Evolutionary conservation across 1,139 yeast species (phyloP).

Genomic region (Yamadazyma aaseri): DNA sequence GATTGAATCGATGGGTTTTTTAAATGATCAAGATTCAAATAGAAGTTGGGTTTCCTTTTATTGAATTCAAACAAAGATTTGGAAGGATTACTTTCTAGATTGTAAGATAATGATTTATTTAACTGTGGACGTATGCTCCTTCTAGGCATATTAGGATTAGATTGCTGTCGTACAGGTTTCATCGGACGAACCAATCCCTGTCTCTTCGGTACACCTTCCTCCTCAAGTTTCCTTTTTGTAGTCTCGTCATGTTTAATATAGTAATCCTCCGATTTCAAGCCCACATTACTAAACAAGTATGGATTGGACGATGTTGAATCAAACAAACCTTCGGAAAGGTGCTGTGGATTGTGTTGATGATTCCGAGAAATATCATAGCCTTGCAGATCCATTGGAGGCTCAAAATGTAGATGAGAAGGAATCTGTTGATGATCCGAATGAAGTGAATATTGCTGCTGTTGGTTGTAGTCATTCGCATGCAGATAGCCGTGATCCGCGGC

Average conservation of each 20-base stretch:
- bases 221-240: conserved; percentile 5
- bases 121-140: conserved; percentile 13
- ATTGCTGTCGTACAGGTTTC: conserved; percentile 17
- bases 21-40: conserved; percentile 14
- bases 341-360: too few relatives aligned
- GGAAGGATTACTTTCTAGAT: conserved; percentile 1
- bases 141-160: conserved; percentile 13
- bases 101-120: conserved; percentile 16
- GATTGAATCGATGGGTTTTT: conserved; percentile 11
- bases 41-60: conserved; percentile 17
- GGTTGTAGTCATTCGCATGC: neutral
- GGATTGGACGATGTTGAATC: neutral
- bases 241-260: neutral
- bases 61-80: conserved; percentile 7
- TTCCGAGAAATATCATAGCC: too few relatives aligned
- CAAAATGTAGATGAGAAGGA: neutral
- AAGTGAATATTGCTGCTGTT: neutral
- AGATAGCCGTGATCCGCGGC: neutral
- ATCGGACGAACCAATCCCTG: conserved; percentile 11
- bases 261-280: too few relatives aligned
- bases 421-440: neutral
- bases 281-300: neutral
- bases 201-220: neutral
- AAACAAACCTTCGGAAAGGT: too few relatives aligned
- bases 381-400: too few relatives aligned